These are phyloP conservation scores for Mycosarcoma maydis DNA, from an alignment of 1,284 basidiomycete species.

Conservation along the genomic window DNA sequence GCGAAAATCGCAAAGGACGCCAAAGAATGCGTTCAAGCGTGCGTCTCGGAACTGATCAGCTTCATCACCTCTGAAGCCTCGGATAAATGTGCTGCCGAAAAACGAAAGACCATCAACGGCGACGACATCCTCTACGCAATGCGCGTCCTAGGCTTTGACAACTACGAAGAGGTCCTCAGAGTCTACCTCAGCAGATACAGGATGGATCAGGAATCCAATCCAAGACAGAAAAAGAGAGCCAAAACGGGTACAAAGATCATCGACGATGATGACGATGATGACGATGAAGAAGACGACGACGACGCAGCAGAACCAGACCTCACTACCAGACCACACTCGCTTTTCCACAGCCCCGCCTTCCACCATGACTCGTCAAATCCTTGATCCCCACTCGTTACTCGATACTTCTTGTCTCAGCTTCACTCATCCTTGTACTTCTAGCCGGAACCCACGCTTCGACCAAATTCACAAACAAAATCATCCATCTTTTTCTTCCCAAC, in stretches of 20 bases:
- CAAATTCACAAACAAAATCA: too few relatives aligned
- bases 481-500: too few relatives aligned
- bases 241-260: constrained; percentile 8
- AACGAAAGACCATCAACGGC: constrained; percentile 86
- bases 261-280: not conserved
- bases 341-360: too few relatives aligned
- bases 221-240: not conserved
- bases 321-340: too few relatives aligned
- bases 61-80: constrained; percentile 92
- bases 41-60: constrained; percentile 93
- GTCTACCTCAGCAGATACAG: constrained; percentile 81
- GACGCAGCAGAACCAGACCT: constrained; percentile 1
- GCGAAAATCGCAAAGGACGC: constrained; percentile 97
- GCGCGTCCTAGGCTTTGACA: constrained; percentile 89
- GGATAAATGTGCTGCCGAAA: constrained; percentile 86
- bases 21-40: constrained; percentile 95
- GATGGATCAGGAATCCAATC: constrained; percentile 39
- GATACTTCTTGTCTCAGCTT: not conserved
- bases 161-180: constrained; percentile 88
- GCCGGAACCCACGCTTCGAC: not conserved
- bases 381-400: not conserved
- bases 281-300: constrained; percentile 1
- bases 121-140: constrained; percentile 86
- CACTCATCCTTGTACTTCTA: not conserved
- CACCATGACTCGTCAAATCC: too few relatives aligned